These are phyloP conservation scores for Circinella umbellata DNA, from an alignment of 371 early-diverging fungal species.

Conservation along the genomic window DNA sequence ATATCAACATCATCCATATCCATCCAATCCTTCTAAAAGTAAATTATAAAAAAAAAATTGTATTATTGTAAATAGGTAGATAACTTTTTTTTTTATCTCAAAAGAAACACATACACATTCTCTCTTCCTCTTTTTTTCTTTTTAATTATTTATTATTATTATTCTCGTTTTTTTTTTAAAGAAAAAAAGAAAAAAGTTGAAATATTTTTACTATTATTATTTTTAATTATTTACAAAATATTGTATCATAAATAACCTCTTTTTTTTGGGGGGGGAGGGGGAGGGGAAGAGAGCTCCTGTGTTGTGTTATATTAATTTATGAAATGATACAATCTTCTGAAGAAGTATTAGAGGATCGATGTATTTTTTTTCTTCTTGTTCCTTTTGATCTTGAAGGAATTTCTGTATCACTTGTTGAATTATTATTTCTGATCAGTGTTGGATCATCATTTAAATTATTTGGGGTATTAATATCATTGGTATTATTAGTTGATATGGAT, in stretches of 20 bases:
- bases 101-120: no score
- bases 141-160: no score
- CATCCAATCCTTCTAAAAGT: not conserved
- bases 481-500: not conserved
- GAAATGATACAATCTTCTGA: constrained; percentile 33
- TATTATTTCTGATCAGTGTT: constrained; percentile 14
- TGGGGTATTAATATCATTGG: not conserved
- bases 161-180: no score
- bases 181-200: no score
- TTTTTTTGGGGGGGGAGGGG: no score
- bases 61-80: not conserved
- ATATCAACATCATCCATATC: constrained; percentile 17
- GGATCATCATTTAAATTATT: not conserved
- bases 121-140: no score
- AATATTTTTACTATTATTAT: no score
- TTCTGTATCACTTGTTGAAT: constrained; percentile 15
- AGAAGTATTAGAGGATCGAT: constrained; percentile 20
- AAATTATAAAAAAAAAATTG: not conserved
- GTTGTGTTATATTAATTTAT: constrained; percentile 2
- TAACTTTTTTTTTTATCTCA: no score
- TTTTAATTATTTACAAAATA: no score
- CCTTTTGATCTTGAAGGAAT: constrained; percentile 2
- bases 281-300: no score
- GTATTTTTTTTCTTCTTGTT: not conserved
- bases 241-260: not conserved